Conservation (phyloP, 768 basidiomycete genomes). For the Mycena chlorophos region DNA sequence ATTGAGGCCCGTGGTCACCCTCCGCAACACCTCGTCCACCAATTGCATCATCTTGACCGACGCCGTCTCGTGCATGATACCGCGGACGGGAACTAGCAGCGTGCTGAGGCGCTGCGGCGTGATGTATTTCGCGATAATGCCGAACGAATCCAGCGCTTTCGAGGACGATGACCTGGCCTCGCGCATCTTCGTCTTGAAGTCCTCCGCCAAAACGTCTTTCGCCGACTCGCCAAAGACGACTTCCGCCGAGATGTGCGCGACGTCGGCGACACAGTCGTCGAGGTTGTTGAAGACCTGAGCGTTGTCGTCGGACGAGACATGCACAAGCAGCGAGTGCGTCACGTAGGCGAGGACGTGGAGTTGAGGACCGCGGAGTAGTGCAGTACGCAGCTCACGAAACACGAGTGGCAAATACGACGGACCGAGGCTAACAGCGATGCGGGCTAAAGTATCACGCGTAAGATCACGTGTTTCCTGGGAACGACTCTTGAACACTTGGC, state of each 20-base stretch:
- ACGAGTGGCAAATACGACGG: slow-evolving; percentile 70
- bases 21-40: slow-evolving; percentile 85
- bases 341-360: slow-evolving; percentile 89
- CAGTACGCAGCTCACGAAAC: slow-evolving; percentile 79
- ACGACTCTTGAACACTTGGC: slow-evolving; percentile 88
- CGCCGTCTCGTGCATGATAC: slow-evolving; percentile 84
- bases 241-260: slow-evolving; percentile 79
- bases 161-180: slow-evolving; percentile 84
- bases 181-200: slow-evolving; percentile 91
- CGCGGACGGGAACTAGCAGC: slow-evolving; percentile 75
- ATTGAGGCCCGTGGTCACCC: slow-evolving; percentile 83
- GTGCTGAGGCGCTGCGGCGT: slow-evolving; percentile 75
- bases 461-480: slow-evolving; percentile 92
- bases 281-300: slow-evolving; percentile 57
- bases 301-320: slow-evolving; percentile 68
- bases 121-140: slow-evolving; percentile 74
- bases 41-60: slow-evolving; percentile 76
- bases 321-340: slow-evolving; percentile 77
- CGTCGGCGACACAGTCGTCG: slow-evolving; percentile 75
- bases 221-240: slow-evolving; percentile 95
- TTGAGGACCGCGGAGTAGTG: slow-evolving; percentile 88
- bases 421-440: slow-evolving; percentile 73
- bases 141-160: slow-evolving; percentile 85
- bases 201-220: slow-evolving; percentile 83
- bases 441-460: slow-evolving; percentile 77